Evolutionary conservation across 2,329 filamentous ascomycete genomes (phyloP), one percentile per base, ranked within the genome.

Genomic region (Colletotrichum scovillei): DNA sequence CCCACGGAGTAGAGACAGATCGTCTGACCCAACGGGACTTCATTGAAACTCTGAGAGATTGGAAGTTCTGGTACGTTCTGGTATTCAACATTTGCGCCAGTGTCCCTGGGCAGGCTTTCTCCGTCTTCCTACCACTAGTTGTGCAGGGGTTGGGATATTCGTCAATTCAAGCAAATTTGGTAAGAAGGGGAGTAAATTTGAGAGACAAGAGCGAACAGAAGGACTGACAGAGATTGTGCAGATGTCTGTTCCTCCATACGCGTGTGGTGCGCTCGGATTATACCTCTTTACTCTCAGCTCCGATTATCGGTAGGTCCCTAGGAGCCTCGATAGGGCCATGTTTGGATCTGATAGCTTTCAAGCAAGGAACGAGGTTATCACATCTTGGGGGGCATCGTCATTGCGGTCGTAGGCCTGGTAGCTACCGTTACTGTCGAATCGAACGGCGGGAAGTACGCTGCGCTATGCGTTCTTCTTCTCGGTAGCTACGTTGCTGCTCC

Each of bases 21-120:
- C 69, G 76, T 19, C 72, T 82, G 35, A 78, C 77, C 5, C 74
- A 64, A 63, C 75, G 77, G 12, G 82, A 83, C 63, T 62, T 82
- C 2, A 52, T 79, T n/a, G 80, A 82, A 63, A 81, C 80, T 0
- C 75, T 77, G 38, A 76, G 68, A 16, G 82, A 84, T 74, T 81
- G 81, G 80, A 83, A 82, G 75, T 65, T 83, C 28, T 83, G 81
- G 81, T 82, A 76, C 46, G 63, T 81, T 24, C 60, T 82, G 53
- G 59, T 73, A 12, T 77, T 80, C 69, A 82, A 82, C 74, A 81
- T 82, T 55, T 78, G 77, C 71, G 79, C 80, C 57, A 78, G 79
- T 52, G 77, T 82, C 24, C 81, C 81, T 0, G 74, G 74, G 28
- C 77, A 75, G 35, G 81, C 80, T 3, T 82, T 82, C 52, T 77